phyloP scores from a whole-genome alignment of 176 grass and related monocot species.

The Typha latifolia region DNA sequence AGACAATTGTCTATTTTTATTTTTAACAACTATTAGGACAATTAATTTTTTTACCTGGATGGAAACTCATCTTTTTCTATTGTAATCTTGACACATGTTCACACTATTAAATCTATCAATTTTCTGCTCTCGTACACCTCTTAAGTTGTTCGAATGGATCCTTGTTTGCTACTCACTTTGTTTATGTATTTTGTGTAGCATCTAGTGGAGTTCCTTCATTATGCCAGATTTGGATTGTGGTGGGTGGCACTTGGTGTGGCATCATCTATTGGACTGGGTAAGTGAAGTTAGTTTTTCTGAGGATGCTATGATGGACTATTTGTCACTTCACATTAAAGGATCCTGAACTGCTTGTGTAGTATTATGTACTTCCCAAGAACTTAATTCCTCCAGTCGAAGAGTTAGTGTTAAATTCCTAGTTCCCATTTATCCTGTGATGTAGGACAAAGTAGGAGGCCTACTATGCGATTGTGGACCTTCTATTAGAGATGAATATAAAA shows the following conservation, averaged over 20 bases:
- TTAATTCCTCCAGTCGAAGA: too few relatives aligned
- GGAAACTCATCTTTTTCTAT: too few relatives aligned
- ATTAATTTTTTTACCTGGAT: too few relatives aligned
- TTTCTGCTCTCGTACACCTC: background rate
- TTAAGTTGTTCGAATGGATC: constrained; percentile 6
- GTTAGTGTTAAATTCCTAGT: too few relatives aligned
- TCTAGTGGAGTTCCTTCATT: constrained; percentile 60
- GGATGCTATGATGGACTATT: background rate
- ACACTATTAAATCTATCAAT: too few relatives aligned
- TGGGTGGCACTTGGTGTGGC: constrained; percentile 80
- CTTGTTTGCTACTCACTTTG: constrained; percentile 2
- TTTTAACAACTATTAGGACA: background rate
- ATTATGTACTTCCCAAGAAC: too few relatives aligned
- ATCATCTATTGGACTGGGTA: constrained; percentile 95
- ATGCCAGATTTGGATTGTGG: constrained; percentile 73
- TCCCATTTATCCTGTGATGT: too few relatives aligned
- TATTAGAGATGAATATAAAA: too few relatives aligned
- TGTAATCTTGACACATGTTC: too few relatives aligned
- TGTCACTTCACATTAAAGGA: background rate
- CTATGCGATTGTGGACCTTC: too few relatives aligned
- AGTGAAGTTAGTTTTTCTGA: constrained; percentile 17
- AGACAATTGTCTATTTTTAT: background rate
- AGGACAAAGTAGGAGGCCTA: too few relatives aligned
- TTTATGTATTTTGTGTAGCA: constrained; percentile 42
- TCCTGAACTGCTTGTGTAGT: background rate